Conservation (phyloP, 805 yeast genomes). For the Candida qinlingensis region DNA sequence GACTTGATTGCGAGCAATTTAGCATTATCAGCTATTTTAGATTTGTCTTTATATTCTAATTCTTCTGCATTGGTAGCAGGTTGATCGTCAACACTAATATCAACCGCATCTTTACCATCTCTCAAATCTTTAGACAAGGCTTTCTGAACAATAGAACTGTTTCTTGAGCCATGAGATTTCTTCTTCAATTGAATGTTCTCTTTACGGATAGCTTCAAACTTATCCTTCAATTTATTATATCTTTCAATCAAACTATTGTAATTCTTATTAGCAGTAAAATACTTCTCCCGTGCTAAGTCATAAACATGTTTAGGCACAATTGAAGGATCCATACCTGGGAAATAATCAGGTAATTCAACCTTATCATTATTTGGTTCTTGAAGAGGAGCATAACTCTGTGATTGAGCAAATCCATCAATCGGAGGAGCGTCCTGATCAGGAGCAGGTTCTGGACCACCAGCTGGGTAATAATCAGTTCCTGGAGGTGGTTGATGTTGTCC, state of each 20-base stretch:
- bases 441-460: background rate
- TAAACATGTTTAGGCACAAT: background rate
- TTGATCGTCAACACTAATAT: background rate
- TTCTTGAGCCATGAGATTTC: background rate
- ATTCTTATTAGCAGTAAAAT: background rate
- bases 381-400: too few relatives aligned
- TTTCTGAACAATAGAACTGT: background rate
- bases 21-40: background rate
- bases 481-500: background rate
- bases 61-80: background rate
- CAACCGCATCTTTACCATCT: background rate
- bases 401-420: too few relatives aligned
- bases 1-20: background rate
- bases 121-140: background rate
- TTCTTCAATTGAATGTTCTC: background rate
- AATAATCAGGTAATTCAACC: background rate
- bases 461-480: background rate
- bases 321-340: conserved; percentile 1
- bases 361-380: too few relatives aligned
- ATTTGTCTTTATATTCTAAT: background rate
- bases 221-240: conserved; percentile 2
- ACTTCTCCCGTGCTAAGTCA: background rate
- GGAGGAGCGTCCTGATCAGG: too few relatives aligned
- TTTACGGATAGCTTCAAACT: background rate
- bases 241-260: background rate